Conservation (phyloP, 768 basidiomycete species). For the Hemileccinum impolitum region DNA sequence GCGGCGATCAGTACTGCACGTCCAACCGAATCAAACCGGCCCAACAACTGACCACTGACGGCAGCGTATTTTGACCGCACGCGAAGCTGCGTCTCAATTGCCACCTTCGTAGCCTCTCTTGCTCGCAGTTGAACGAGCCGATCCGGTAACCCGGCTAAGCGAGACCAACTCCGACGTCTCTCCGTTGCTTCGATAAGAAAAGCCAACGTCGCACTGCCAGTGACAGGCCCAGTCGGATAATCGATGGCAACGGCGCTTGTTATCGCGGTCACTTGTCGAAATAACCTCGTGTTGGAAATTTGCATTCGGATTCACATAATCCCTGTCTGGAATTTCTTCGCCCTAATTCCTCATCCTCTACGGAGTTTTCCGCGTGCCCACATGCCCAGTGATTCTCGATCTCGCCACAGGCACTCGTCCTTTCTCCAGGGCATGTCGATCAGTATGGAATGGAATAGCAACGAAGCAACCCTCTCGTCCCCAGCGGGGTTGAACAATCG, state of each 20-base stretch:
- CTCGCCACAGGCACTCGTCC: background rate
- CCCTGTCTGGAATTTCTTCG: conserved; percentile 1
- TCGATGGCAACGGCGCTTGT: background rate
- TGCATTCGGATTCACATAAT: background rate
- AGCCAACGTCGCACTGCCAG: background rate
- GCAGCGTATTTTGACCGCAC: background rate
- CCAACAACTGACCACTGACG: background rate
- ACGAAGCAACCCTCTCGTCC: too few species aligned
- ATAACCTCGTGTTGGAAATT: conserved; percentile 19
- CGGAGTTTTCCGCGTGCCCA: background rate
- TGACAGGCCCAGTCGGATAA: conserved; percentile 9
- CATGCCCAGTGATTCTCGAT: background rate
- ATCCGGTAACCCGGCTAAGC: background rate
- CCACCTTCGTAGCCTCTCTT: background rate
- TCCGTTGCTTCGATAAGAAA: background rate
- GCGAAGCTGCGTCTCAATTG: background rate
- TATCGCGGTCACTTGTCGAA: conserved; percentile 8
- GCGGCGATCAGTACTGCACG: too few species aligned
- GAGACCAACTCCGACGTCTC: conserved; percentile 1
- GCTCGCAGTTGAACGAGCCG: background rate
- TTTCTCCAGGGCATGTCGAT: background rate
- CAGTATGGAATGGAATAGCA: background rate
- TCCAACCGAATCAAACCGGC: too few species aligned
- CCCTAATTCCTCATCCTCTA: background rate
- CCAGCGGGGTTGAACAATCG: background rate